Conservation (phyloP, 148 eudicot species). For the Rhododendron mucronatum region DNA sequence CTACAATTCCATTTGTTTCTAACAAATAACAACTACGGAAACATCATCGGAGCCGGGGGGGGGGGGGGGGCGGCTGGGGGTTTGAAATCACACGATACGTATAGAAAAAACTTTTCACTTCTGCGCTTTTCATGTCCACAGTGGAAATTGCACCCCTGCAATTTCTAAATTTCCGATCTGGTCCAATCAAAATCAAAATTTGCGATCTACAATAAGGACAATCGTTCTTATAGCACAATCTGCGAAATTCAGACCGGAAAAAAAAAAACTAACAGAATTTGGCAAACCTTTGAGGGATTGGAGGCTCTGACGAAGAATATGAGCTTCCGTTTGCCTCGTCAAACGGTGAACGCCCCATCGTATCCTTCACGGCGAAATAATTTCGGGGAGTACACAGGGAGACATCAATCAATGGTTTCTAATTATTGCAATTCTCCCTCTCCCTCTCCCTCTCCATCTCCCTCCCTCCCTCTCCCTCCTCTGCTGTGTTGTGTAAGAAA, state of each 20-base stretch:
- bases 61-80: too few relatives aligned
- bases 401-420: constrained; percentile 7
- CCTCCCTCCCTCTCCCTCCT: not conserved
- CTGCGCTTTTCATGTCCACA: not conserved
- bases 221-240: not conserved
- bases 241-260: not conserved
- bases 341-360: not conserved
- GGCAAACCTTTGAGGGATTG: constrained; percentile 13
- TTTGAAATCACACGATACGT: not conserved
- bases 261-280: not conserved
- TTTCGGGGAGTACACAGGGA: constrained; percentile 4
- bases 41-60: not conserved
- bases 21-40: not conserved
- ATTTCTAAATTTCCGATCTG: not conserved
- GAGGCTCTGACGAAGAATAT: not conserved
- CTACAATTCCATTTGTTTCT: not conserved
- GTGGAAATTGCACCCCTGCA: not conserved
- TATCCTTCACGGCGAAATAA: not conserved
- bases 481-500: not conserved
- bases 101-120: not conserved
- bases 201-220: not conserved
- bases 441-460: not conserved
- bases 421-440: not conserved
- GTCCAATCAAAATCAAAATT: not conserved
- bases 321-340: constrained; percentile 2